These are phyloP conservation scores for Schizochytrium sp. DNA, from an alignment of 108 stramenopile genomes.

Conservation along the genomic window DNA sequence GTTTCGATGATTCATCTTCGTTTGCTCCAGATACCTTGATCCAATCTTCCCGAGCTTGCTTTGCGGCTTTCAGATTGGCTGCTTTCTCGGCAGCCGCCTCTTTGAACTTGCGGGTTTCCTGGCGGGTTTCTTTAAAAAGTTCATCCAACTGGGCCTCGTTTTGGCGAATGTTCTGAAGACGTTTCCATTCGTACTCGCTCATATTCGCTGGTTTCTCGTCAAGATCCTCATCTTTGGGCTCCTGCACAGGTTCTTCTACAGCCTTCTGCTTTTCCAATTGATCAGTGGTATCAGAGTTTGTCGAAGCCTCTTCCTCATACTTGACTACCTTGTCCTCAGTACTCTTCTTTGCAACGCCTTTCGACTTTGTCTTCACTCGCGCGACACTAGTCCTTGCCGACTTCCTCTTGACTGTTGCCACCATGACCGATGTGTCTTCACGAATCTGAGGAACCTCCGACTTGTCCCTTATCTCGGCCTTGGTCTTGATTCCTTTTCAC, in stretches of 20 bases:
- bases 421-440: no score
- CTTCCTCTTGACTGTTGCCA: no score
- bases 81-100: constrained; percentile 10
- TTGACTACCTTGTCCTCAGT: neutral
- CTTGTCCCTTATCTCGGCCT: no score
- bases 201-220: neutral
- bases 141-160: constrained; percentile 52
- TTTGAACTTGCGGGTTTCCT: neutral
- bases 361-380: no score
- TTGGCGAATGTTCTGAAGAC: constrained; percentile 24
- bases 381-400: no score
- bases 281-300: neutral
- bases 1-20: neutral
- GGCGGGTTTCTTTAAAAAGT: constrained; percentile 4
- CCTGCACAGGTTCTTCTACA: neutral
- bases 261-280: neutral
- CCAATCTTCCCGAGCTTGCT: constrained; percentile 2
- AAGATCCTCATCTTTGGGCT: neutral
- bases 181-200: constrained; percentile 35
- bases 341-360: neutral
- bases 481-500: no score
- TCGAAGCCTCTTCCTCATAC: neutral
- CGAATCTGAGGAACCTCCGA: no score
- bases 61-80: neutral
- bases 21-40: neutral